These are phyloP conservation scores for Sapria himalayana DNA, from an alignment of 345 rosid genomes.

Conservation along the genomic window DNA sequence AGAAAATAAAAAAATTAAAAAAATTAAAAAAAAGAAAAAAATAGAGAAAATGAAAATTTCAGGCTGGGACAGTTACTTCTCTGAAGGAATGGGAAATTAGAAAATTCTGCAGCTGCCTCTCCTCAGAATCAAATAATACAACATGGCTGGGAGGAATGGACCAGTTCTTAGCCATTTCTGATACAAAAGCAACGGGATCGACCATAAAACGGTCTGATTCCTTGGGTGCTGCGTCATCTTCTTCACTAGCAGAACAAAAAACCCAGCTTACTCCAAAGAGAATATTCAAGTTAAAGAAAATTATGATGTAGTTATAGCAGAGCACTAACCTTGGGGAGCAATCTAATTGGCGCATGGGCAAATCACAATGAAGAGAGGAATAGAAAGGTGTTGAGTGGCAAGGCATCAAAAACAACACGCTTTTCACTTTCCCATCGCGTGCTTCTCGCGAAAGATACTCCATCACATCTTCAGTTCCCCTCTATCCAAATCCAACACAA, in stretches of 20 bases:
- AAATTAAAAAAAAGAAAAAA: too few relatives aligned
- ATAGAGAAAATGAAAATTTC: too few relatives aligned
- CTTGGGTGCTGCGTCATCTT: constrained; percentile 35
- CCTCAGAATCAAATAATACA: constrained; percentile 59
- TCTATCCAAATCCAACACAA: too few relatives aligned
- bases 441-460: constrained; percentile 69
- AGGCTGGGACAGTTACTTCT: too few relatives aligned
- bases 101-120: constrained; percentile 27
- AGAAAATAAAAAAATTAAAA: too few relatives aligned
- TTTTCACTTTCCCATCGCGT: constrained; percentile 27
- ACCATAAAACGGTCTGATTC: constrained; percentile 60
- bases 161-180: constrained; percentile 41
- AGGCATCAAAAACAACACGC: constrained; percentile 71
- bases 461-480: constrained; percentile 94
- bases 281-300: constrained; percentile 3
- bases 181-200: constrained; percentile 41
- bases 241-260: constrained; percentile 24
- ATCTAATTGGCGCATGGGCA: constrained; percentile 65
- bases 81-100: constrained; percentile 36
- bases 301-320: background rate
- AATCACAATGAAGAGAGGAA: constrained; percentile 42
- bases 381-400: constrained; percentile 91
- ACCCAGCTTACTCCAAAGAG: background rate
- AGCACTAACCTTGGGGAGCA: constrained; percentile 61
- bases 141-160: constrained; percentile 54